Evolutionary conservation across 2,329 filamentous ascomycete species (phyloP), one percentile per base, ranked within the genome.

Genomic region (Seiridium cupressi): DNA sequence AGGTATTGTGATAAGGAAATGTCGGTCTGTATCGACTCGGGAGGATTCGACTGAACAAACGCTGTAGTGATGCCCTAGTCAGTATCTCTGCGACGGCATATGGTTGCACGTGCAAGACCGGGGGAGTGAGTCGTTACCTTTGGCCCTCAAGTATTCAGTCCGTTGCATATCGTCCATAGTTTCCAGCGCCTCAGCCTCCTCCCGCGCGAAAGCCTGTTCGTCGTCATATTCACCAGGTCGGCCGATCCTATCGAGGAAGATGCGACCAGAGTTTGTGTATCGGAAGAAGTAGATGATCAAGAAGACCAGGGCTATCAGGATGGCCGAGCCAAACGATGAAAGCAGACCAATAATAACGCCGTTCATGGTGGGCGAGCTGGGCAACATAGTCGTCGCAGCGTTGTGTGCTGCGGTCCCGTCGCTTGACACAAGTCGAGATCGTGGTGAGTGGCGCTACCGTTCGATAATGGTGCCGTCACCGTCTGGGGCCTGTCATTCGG

Each of bases 1-100:
- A 99, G 84, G 74, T 97, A 98, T 74, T 99, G 95, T 42, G 95
- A 98, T 64, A 99, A 80, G 31, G 95, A 98, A 65, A 99, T 99
- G 73, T 99, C 95, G 66, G 95, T 98, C 70, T 95, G 93, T 61
- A 94, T 80, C 6, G 95, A 98, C 75, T 99, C 95, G 65, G 95
- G 93, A 3, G 94, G 95, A 72, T 98, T 97, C 59, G 89, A 92
- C 74, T 95, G 89, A 63, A 97, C 88, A 72, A 97, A 99, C 38
- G 94, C 95, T 99, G 32, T 26, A 51, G 34, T 6, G 4, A 51
- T 4, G 26, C 67, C 48, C 48, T 42, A 46, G 46, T 61, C 44
- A 44, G 56, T 55, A 32, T 49, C 10, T 9, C 35, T 13, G 47
- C 35, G 5, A 32, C 26, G 11, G 18, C 10, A 11, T 32, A 5